Conservation (phyloP, 2,329 filamentous ascomycete species). For the Talaromyces rugulosus region DNA sequence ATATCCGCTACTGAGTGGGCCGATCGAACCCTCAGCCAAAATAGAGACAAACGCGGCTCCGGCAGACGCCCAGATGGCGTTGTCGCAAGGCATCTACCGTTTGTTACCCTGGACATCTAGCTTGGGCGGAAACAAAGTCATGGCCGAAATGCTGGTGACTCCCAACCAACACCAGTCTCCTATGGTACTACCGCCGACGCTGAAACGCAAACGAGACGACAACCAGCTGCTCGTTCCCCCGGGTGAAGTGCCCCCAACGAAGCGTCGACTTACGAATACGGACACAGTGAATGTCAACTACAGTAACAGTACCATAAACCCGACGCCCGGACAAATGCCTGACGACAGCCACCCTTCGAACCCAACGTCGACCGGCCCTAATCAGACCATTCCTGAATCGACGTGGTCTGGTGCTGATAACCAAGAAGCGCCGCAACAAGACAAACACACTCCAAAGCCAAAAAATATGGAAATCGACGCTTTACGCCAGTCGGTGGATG, state of each 20-base stretch:
- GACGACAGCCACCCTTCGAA: not conserved
- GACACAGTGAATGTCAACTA: slow-evolving; percentile 16
- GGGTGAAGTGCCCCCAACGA: slow-evolving; percentile 27
- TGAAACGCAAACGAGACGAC: slow-evolving; percentile 57
- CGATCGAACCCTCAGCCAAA: not conserved
- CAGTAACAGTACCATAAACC: not conserved
- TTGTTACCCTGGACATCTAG: slow-evolving; percentile 44
- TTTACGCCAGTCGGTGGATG: slow-evolving; percentile 70
- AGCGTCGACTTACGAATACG: slow-evolving; percentile 27
- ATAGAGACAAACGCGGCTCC: not conserved
- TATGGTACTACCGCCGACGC: slow-evolving; percentile 33
- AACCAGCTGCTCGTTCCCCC: slow-evolving; percentile 15
- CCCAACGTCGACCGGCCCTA: not conserved
- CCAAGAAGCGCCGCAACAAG: slow-evolving; percentile 11
- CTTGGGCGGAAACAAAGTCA: slow-evolving; percentile 44
- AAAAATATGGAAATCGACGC: slow-evolving; percentile 37
- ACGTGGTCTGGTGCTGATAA: slow-evolving; percentile 5
- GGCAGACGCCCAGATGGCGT: slow-evolving; percentile 7
- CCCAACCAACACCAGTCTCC: slow-evolving; percentile 30
- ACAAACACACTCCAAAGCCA: slow-evolving; percentile 17
- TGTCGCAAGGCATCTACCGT: slow-evolving; percentile 48
- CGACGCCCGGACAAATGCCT: not conserved
- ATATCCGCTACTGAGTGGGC: slow-evolving; percentile 3
- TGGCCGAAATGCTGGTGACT: slow-evolving; percentile 39
- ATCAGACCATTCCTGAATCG: not conserved